Evolutionary conservation across 352 stramenopile genomes (phyloP).

Genomic region (Phytophthora foliorum): DNA sequence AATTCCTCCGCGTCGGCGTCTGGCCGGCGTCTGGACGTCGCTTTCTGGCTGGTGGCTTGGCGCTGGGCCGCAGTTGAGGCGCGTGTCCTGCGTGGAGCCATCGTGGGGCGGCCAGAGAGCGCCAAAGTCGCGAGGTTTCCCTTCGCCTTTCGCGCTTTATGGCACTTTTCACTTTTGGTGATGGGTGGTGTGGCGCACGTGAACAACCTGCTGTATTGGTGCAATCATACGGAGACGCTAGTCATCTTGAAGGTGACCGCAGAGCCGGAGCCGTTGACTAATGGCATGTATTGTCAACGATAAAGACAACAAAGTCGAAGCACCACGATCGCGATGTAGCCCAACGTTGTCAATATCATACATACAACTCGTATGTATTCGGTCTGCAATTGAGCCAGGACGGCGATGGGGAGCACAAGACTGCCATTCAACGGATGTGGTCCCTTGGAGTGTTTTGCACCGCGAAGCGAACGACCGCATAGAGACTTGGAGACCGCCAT

Average conservation of each 20-base stretch:
- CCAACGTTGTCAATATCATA: too few relatives aligned
- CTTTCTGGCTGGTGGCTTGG: not conserved
- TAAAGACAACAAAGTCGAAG: too few relatives aligned
- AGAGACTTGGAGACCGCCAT: not conserved
- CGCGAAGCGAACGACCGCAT: not conserved
- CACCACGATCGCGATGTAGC: too few relatives aligned
- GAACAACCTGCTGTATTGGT: not conserved
- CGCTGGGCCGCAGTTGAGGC: not conserved
- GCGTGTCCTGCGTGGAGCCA: slow-evolving; percentile 34
- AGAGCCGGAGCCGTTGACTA: too few relatives aligned
- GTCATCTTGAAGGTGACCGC: too few relatives aligned
- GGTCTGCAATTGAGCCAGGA: not conserved
- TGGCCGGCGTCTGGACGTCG: not conserved
- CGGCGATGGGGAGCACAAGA: not conserved
- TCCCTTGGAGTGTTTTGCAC: not conserved
- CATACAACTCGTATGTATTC: too few relatives aligned
- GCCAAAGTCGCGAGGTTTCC: slow-evolving; percentile 3
- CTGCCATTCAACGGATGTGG: too few relatives aligned
- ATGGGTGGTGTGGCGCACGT: not conserved
- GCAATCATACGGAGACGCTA: too few relatives aligned
- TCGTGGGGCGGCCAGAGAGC: slow-evolving; percentile 6
- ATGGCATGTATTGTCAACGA: too few relatives aligned
- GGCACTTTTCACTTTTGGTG: not conserved
- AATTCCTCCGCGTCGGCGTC: slow-evolving; percentile 16
- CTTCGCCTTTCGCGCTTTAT: slow-evolving; percentile 2